phyloP scores from a whole-genome alignment of 192 early-diverging fungal species.

The Diversispora eburnea region DNA sequence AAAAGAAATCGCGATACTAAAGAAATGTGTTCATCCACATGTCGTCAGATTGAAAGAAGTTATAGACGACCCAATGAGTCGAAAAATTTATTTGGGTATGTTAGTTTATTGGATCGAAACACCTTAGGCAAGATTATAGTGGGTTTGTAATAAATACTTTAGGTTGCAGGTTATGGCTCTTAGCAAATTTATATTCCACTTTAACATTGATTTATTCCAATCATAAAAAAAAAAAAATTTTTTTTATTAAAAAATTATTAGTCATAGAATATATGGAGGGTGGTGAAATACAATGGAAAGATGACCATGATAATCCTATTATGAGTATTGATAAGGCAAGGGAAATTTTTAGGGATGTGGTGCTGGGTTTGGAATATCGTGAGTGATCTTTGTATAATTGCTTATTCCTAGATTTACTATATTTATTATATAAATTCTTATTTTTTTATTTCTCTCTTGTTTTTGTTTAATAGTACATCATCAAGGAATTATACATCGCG shows the following conservation, averaged over 20 bases:
- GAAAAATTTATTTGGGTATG: conserved; percentile 88
- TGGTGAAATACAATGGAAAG: conserved; percentile 90
- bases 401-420: neutral
- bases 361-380: conserved; percentile 90
- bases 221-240: neutral
- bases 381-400: conserved; percentile 29
- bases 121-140: neutral
- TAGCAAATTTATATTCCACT: neutral
- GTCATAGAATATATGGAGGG: conserved; percentile 90
- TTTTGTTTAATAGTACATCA: conserved; percentile 67
- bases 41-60: conserved; percentile 88
- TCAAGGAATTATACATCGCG: conserved; percentile 94
- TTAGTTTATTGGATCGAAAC: conserved; percentile 8
- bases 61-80: conserved; percentile 87
- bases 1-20: conserved; percentile 93
- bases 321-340: conserved; percentile 63
- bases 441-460: conserved; percentile 26
- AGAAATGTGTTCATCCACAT: conserved; percentile 91
- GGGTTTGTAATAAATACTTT: conserved; percentile 5
- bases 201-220: neutral
- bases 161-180: neutral
- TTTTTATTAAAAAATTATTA: neutral
- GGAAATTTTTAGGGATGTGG: conserved; percentile 83
- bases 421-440: neutral
- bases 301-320: conserved; percentile 57